phyloP scores from a whole-genome alignment of 2,329 filamentous ascomycete genomes.

The Ascochyta lentis region DNA sequence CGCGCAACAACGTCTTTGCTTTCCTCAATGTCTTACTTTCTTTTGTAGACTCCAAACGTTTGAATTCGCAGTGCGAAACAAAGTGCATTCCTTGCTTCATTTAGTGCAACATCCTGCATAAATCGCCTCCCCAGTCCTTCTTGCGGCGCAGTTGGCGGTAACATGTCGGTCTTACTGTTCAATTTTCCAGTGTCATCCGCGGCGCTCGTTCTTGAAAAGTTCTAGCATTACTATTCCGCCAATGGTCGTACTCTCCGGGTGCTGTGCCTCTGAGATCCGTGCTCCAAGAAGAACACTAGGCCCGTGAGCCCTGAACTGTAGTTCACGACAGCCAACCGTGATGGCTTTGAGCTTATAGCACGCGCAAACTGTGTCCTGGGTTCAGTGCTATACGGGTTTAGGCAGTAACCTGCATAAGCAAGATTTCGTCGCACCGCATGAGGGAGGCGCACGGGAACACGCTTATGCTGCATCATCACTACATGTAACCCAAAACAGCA shows the following conservation, averaged over 20 bases:
- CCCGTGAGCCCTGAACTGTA: constrained; percentile 6
- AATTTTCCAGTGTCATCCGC: neutral
- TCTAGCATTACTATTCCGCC: neutral
- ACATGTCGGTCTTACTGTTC: neutral
- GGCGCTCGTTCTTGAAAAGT: neutral
- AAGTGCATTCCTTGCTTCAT: constrained; percentile 10
- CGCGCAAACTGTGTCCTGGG: neutral
- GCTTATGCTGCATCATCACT: constrained; percentile 9
- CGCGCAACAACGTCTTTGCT: constrained; percentile 13
- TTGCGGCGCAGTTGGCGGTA: constrained; percentile 5
- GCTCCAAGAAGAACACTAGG: constrained; percentile 5
- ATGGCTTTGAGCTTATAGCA: constrained; percentile 2
- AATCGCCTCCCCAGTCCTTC: neutral
- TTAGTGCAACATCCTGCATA: constrained; percentile 16
- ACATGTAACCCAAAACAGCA: constrained; percentile 9
- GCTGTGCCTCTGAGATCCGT: neutral
- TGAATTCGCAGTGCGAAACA: constrained; percentile 15
- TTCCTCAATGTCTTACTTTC: constrained; percentile 12
- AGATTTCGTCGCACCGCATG: constrained; percentile 13
- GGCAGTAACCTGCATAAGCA: constrained; percentile 5
- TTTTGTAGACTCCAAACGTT: constrained; percentile 8
- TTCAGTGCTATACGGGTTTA: neutral
- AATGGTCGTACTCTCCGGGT: neutral
- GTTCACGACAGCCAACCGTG: constrained; percentile 8
- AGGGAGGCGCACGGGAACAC: constrained; percentile 3